phyloP scores from a whole-genome alignment of 2,329 filamentous ascomycete species.

The Exophiala spinifera region DNA sequence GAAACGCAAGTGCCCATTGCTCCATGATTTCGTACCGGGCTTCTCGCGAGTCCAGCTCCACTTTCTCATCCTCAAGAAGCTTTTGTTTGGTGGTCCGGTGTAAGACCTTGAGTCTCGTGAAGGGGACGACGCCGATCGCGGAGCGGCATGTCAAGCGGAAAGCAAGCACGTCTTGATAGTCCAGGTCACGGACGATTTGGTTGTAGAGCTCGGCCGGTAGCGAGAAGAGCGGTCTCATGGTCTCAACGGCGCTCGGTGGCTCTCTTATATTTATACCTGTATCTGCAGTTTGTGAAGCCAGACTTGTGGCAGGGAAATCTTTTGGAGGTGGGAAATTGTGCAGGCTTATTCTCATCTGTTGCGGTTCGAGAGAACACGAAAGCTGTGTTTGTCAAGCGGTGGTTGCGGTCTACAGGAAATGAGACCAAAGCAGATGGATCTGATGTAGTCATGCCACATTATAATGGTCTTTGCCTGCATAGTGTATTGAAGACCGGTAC shows the following conservation, averaged over 20 bases:
- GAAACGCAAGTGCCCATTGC: conserved; percentile 11
- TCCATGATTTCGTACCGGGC: background rate
- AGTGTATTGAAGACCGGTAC: no score
- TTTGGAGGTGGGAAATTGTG: no score
- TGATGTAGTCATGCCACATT: no score
- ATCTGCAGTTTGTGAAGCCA: no score
- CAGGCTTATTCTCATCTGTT: no score
- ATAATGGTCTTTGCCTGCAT: no score
- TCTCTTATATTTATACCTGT: conserved; percentile 40
- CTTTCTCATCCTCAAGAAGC: conserved; percentile 6
- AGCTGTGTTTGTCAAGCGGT: no score
- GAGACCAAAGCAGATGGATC: no score
- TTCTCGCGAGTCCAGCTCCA: conserved; percentile 1
- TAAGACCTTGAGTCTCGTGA: background rate
- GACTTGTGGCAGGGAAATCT: no score
- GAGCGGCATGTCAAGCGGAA: conserved; percentile 5
- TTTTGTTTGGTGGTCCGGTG: background rate
- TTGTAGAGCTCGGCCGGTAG: conserved; percentile 4
- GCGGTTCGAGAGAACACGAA: no score
- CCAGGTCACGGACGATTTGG: background rate
- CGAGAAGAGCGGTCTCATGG: background rate
- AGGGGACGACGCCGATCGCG: background rate
- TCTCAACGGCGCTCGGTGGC: conserved; percentile 39
- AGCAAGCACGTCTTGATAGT: conserved; percentile 11
- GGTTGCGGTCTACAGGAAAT: no score